Evolutionary conservation across 306 rosid genomes (phyloP), one percentile per base, ranked within the genome.

Genomic region (Corylus americana): DNA sequence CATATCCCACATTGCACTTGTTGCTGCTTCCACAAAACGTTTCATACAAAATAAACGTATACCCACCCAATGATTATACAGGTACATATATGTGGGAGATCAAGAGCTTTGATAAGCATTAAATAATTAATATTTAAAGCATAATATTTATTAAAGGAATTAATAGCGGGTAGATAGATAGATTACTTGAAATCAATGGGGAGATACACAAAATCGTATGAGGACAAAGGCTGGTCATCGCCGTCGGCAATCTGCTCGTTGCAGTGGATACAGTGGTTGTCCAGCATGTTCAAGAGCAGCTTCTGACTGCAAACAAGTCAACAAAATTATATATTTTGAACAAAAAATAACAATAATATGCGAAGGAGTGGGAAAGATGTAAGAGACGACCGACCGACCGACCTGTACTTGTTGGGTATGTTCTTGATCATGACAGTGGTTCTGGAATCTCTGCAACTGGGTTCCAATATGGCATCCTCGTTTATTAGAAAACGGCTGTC

Each of bases 391-490:
- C 18, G 47, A 47, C 53, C 53, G 53, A 77, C 86, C 31, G 10
- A 91, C 98, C 98, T 95, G 94, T 95, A 95, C 75, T 95, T 95
- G 69, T 95, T 95, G 55, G 98, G 98, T 71, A 95, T 95, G 94
- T 95, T 95, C 79, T 92, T 95, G 66, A 95, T 92, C 98, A 95
- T 95, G 47, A 92, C 90, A 27, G 98, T 95, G 13, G 98, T 95
- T 80, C 98, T 85, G 14, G 88, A 69, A 78, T 95, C 98, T 70
- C 82, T 78, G 57, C 74, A 74, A 87, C 54, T 66, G 9, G 89
- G 81, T 53, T 89, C 90, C 0, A 69, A 54, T 64, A 83, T 73
- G n/a, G 85, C 86, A 18, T 87, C 92, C 57, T 88, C 94, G 74
- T 83, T 90, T 16, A 93, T 93, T 2, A 87, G 73, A 79, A 86